Percentiles rank a stretch among this genome's conserved stretches.
Evolutionary conservation across 2,329 filamentous ascomycete genomes (phyloP).

Genomic region (Xylaria sp.): DNA sequence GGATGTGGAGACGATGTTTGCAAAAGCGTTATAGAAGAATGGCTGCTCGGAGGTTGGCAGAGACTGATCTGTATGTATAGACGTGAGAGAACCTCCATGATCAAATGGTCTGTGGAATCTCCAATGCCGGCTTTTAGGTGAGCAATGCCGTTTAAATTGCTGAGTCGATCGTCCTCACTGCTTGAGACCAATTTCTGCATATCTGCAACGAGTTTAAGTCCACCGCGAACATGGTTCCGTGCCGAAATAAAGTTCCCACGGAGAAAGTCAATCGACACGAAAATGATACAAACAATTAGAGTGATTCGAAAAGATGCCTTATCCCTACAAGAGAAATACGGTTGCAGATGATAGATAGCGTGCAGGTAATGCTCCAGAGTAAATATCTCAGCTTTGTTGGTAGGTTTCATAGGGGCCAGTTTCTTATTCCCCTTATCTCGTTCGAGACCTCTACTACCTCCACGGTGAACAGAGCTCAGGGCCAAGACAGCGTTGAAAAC

Average conservation of each 20-base stretch:
- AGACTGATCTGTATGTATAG: conserved; percentile 3
- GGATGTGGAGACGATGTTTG: background rate
- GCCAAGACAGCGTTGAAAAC: conserved; percentile 4
- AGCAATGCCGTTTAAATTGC: background rate
- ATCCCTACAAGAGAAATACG: background rate
- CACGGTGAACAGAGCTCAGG: background rate
- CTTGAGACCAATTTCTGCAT: background rate
- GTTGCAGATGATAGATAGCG: background rate
- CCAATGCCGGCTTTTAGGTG: background rate
- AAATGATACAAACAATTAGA: conserved; percentile 2
- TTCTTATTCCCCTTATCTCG: background rate
- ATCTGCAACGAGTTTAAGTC: background rate
- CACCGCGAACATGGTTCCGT: background rate
- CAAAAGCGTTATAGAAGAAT: background rate
- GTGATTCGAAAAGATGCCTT: background rate
- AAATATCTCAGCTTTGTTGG: background rate
- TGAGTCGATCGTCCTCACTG: background rate
- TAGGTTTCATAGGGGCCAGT: background rate
- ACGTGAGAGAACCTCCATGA: conserved; percentile 4
- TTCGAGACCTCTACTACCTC: background rate
- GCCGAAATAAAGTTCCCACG: background rate
- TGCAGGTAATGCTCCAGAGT: background rate
- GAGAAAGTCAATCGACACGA: background rate
- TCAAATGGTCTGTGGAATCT: background rate
- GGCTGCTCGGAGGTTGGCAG: background rate